These are phyloP conservation scores for Capsicum pubescens DNA, from an alignment of 257 asterid genomes.

Conservation along the genomic window DNA sequence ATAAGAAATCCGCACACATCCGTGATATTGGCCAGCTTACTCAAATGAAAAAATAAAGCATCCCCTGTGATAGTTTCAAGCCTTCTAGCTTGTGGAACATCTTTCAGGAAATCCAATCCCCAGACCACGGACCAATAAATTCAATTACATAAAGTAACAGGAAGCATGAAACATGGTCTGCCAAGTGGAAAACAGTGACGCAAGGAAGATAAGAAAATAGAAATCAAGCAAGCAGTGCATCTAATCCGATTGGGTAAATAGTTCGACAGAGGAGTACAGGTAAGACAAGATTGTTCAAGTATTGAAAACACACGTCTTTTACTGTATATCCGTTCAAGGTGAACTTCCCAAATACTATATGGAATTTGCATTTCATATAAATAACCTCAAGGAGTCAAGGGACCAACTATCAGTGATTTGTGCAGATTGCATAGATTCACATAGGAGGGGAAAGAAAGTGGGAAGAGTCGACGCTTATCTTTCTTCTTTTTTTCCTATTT, in stretches of 20 bases:
- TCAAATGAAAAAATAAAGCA: background rate
- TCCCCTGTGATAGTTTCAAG: conserved; percentile 4
- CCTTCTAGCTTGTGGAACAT: background rate
- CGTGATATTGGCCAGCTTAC: background rate
- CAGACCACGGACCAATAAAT: background rate
- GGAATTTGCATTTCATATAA: background rate
- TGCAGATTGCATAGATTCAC: background rate
- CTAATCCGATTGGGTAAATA: background rate
- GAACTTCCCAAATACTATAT: background rate
- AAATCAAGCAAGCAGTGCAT: background rate
- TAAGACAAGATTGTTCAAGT: background rate
- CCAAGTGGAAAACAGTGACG: background rate
- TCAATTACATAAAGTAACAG: background rate
- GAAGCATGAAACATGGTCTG: background rate
- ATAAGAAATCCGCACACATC: conserved; percentile 7
- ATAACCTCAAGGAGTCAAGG: background rate
- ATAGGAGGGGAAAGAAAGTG: background rate
- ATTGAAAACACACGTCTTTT: background rate
- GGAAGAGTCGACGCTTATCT: background rate
- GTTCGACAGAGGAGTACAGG: background rate
- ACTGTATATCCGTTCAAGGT: background rate
- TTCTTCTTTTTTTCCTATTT: background rate
- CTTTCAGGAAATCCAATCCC: background rate
- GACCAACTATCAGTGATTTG: background rate
- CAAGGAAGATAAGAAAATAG: background rate